phyloP scores from a whole-genome alignment of 2,329 filamentous ascomycete species.

The Fusarium fujikuroi region DNA sequence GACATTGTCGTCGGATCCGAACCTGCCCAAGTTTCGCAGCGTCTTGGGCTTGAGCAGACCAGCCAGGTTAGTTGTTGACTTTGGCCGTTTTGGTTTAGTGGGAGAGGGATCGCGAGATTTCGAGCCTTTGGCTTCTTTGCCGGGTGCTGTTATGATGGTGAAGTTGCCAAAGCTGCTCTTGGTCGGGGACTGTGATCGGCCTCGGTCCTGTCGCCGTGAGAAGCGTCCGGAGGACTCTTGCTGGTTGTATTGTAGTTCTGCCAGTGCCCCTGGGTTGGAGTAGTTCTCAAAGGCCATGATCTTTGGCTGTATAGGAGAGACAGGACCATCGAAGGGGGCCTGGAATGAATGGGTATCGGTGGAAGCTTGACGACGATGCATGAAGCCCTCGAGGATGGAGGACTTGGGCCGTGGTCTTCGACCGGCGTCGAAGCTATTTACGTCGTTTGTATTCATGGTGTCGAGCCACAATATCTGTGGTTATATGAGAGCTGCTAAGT shows the following conservation, averaged over 20 bases:
- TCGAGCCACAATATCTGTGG: conserved; percentile 2
- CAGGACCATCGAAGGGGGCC: conserved; percentile 39
- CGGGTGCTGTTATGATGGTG: conserved; percentile 56
- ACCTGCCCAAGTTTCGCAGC: conserved; percentile 70
- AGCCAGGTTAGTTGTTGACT: conserved; percentile 85
- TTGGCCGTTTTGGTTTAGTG: conserved; percentile 78
- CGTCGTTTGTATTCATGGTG: conserved; percentile 25
- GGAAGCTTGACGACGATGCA: conserved; percentile 61
- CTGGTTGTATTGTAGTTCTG: conserved; percentile 68
- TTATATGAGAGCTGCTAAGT: conserved; percentile 18
- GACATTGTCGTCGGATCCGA: conserved; percentile 63
- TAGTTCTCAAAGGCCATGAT: conserved; percentile 49
- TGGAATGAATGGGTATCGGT: conserved; percentile 52
- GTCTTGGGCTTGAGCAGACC: conserved; percentile 81
- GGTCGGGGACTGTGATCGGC: conserved; percentile 55
- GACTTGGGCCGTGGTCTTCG: conserved; percentile 59
- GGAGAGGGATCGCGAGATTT: conserved; percentile 61
- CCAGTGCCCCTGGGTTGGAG: conserved; percentile 59
- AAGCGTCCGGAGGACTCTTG: conserved; percentile 55
- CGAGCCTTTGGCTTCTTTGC: conserved; percentile 53
- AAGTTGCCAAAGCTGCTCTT: conserved; percentile 56
- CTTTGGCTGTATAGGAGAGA: conserved; percentile 43
- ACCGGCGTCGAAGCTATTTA: conserved; percentile 33
- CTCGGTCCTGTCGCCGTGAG: conserved; percentile 51
- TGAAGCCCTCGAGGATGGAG: conserved; percentile 61